Evolutionary conservation across 129 eudicot species (phyloP), one percentile per base, ranked within the genome.

Genomic region (Artemisia annua): DNA sequence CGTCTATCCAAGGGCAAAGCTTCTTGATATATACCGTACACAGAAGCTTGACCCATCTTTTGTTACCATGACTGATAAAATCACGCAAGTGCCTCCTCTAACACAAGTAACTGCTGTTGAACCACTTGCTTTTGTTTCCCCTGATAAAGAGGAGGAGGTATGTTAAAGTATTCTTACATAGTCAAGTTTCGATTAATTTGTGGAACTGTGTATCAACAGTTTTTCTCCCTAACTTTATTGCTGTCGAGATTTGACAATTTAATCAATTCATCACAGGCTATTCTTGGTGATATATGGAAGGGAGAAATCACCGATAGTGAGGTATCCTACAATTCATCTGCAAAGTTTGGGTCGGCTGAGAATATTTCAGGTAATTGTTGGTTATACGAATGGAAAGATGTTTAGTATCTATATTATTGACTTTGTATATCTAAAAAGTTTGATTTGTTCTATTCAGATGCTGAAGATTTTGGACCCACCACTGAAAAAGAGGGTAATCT

Each of bases 21-120:
- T 90, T 67, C 97, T 93, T 78, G 98, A 93, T 77, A 84, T 93
- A 78, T 93, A 93, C 79, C 98, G 98, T 32, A 72, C 61, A 59
- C 92, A 84, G 67, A 88, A 84, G 66, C 79, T 84, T 53, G 89
- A 87, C 70, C 75, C 79, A 3, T 63, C 83, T 56, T 82, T 79
- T 71, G 76, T 61, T 66, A 60, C 46, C 63, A 66, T 80, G 75
- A 83, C 95, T 55, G 90, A 78, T 6, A 72, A 78, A 17, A 62
- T 83, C 44, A 85, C 82, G 79, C 81, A 89, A 80, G 81, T 79
- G 35, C 82, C 89, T 55, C 78, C 83, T 32, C 48, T 93, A 64
- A 84, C 97, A 22, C 95, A 84, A 83, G 72, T 22, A 51, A 75
- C 75, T 55, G 70, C n/a, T 50, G 71, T 77, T 51, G 92, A 93